Conservation (phyloP, 495 filamentous ascomycete species). For the Xylaria palmicola region DNA sequence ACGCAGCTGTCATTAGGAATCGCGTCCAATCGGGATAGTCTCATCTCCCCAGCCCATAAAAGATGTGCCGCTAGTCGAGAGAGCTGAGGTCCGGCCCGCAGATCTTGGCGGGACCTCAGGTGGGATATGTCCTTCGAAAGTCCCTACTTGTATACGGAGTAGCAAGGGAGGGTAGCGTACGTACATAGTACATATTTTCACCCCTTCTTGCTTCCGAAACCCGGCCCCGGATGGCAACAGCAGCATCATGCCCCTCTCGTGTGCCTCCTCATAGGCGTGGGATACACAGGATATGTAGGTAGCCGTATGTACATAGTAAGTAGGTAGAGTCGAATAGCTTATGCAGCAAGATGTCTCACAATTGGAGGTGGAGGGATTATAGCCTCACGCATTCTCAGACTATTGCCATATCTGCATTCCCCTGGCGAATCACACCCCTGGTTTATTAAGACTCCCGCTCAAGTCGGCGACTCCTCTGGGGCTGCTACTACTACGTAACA, state of each 20-base stretch:
- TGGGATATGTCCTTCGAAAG: neutral
- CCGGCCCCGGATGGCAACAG: no score
- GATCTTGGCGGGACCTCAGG: slow-evolving; percentile 1
- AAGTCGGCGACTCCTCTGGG: slow-evolving; percentile 8
- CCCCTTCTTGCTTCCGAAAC: no score
- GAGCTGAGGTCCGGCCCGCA: slow-evolving; percentile 10
- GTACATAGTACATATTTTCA: no score
- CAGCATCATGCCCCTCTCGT: no score
- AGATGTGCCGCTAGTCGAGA: slow-evolving; percentile 3
- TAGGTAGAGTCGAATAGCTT: no score
- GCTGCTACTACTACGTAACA: no score
- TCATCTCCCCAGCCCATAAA: neutral
- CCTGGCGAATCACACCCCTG: neutral
- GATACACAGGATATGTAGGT: no score
- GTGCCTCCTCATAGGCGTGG: no score
- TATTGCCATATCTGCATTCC: slow-evolving; percentile 5
- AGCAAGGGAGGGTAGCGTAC: neutral
- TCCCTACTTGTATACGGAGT: neutral
- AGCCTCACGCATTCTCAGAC: neutral
- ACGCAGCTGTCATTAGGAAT: neutral
- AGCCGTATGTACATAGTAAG: no score
- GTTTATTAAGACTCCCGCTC: neutral
- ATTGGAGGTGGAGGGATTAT: neutral
- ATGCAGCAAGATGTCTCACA: neutral
- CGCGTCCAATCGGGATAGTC: slow-evolving; percentile 7